Conservation (phyloP, 148 eudicot species). For the Silene conica region DNA sequence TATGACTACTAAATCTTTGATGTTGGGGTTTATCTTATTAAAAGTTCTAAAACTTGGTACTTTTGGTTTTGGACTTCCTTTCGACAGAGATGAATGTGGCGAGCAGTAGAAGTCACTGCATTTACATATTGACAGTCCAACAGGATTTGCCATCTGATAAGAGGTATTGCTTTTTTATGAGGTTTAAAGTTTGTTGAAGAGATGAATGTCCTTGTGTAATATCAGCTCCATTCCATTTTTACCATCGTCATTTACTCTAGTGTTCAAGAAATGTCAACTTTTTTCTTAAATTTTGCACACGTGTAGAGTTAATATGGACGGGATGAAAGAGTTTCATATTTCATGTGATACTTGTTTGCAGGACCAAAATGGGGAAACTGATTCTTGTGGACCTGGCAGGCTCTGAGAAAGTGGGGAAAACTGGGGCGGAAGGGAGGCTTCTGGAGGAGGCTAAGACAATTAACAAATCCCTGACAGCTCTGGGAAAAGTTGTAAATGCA, state of each 20-base stretch:
- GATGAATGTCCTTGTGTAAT: slow-evolving; percentile 2
- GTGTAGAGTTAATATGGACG: neutral
- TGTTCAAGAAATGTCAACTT: neutral
- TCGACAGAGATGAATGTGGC: slow-evolving; percentile 81
- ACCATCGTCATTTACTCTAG: neutral
- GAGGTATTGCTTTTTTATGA: slow-evolving; percentile 37
- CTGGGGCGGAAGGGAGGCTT: slow-evolving; percentile 86
- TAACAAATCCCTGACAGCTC: slow-evolving; percentile 82
- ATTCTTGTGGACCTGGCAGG: slow-evolving; percentile 93
- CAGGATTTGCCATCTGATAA: slow-evolving; percentile 48
- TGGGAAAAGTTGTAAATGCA: slow-evolving; percentile 92
- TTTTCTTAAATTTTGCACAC: neutral
- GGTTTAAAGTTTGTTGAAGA: neutral
- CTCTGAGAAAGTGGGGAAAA: slow-evolving; percentile 87
- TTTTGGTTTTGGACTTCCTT: slow-evolving; percentile 22
- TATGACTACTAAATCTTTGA: slow-evolving; percentile 6
- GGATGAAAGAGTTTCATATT: neutral
- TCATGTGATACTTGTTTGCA: slow-evolving; percentile 26
- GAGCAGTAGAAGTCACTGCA: slow-evolving; percentile 91
- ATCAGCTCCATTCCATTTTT: neutral
- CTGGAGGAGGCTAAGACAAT: slow-evolving; percentile 92
- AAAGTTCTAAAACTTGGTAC: neutral
- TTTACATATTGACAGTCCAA: slow-evolving; percentile 65
- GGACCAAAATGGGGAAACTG: slow-evolving; percentile 60
- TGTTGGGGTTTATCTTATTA: neutral